Conservation (phyloP, 192 early-diverging fungal genomes). For the Lobosporangium transversale region DNA sequence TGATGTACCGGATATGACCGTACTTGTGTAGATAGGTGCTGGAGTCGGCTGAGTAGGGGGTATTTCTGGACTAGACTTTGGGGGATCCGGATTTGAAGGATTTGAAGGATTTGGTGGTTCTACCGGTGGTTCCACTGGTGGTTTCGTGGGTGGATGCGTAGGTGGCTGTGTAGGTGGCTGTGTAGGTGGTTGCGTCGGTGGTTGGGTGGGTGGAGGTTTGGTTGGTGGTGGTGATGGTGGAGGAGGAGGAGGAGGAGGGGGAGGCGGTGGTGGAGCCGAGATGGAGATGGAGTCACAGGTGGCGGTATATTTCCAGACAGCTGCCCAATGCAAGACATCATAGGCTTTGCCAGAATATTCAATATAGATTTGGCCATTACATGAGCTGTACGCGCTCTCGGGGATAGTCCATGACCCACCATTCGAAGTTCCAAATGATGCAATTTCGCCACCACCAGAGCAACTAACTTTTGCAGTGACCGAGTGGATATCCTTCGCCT, state of each 20-base stretch:
- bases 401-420: slow-evolving; percentile 24
- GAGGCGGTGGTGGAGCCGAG: background rate
- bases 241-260: slow-evolving; percentile 11
- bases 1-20: slow-evolving; percentile 31
- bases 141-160: background rate
- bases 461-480: slow-evolving; percentile 23
- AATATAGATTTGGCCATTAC: slow-evolving; percentile 20
- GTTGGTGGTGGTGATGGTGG: slow-evolving; percentile 13
- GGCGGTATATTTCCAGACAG: slow-evolving; percentile 4
- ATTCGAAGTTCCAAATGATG: slow-evolving; percentile 12
- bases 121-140: too few species aligned
- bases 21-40: slow-evolving; percentile 8
- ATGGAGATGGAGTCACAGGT: slow-evolving; percentile 15
- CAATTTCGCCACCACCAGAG: slow-evolving; percentile 11
- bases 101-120: background rate
- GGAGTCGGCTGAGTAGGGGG: background rate
- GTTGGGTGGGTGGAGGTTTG: background rate
- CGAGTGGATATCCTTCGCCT: slow-evolving; percentile 13
- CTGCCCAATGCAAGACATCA: slow-evolving; percentile 7
- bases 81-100: background rate
- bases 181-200: background rate
- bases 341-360: slow-evolving; percentile 14
- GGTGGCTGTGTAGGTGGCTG: background rate
- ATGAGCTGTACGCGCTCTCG: slow-evolving; percentile 1
- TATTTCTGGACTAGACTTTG: background rate